These are phyloP conservation scores for Cymbopogon citratus DNA, from an alignment of 176 grass and related monocot genomes.

Conservation along the genomic window DNA sequence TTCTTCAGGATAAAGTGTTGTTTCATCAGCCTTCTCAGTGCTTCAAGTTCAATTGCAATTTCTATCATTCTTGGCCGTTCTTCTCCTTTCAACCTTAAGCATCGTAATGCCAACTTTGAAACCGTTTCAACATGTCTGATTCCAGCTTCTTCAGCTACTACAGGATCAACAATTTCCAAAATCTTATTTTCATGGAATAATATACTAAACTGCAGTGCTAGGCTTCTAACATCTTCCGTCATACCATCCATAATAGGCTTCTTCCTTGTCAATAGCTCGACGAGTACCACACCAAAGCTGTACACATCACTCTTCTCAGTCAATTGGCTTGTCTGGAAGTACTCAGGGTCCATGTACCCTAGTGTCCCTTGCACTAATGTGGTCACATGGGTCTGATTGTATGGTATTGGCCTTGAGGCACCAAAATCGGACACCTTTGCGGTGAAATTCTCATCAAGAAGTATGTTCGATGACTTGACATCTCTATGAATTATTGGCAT, in stretches of 20 bases:
- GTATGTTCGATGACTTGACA: constrained; percentile 61
- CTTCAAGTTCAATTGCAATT: constrained; percentile 46
- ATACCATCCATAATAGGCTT: constrained; percentile 32
- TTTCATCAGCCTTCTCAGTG: constrained; percentile 42
- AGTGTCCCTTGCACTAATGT: constrained; percentile 58
- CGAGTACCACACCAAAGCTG: constrained; percentile 59
- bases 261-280: constrained; percentile 46
- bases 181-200: constrained; percentile 32
- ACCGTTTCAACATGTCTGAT: constrained; percentile 39
- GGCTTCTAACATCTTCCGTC: constrained; percentile 25
- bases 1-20: constrained; percentile 17
- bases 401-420: constrained; percentile 49
- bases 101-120: constrained; percentile 39
- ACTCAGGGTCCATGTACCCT: constrained; percentile 66
- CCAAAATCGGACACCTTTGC: constrained; percentile 68
- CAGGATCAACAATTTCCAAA: constrained; percentile 31
- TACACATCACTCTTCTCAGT: constrained; percentile 70
- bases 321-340: constrained; percentile 53
- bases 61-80: constrained; percentile 53
- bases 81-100: constrained; percentile 39
- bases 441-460: constrained; percentile 37
- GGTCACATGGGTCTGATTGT: constrained; percentile 54
- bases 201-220: constrained; percentile 34
- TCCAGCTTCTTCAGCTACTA: constrained; percentile 30
- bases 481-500: constrained; percentile 55